Conservation (phyloP, 768 basidiomycete species). For the Leccinum barrowsii region DNA sequence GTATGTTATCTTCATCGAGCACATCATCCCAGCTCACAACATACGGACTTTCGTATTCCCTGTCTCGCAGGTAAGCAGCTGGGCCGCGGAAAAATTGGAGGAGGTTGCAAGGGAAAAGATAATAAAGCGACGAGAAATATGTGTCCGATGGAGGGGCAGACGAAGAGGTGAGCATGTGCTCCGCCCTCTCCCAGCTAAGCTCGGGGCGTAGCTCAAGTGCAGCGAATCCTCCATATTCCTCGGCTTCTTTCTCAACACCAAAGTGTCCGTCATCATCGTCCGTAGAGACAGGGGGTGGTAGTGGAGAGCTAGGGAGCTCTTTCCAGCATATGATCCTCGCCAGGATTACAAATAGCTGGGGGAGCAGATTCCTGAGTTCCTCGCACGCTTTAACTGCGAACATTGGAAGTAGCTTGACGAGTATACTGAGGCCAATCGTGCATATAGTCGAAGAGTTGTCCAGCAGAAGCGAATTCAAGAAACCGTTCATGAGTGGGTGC, state of each 20-base stretch:
- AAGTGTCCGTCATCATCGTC: conserved; percentile 28
- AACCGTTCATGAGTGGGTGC: conserved; percentile 60
- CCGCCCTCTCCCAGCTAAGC: conserved; percentile 66
- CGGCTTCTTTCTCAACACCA: conserved; percentile 5
- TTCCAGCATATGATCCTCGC: conserved; percentile 77
- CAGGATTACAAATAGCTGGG: conserved; percentile 62
- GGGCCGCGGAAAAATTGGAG: conserved; percentile 76
- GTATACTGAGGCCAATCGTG: conserved; percentile 56
- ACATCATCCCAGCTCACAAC: conserved; percentile 67
- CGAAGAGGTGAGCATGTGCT: conserved; percentile 54
- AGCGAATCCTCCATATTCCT: conserved; percentile 34
- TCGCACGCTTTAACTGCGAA: conserved; percentile 62
- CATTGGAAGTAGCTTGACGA: conserved; percentile 72
- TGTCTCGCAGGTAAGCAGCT: conserved; percentile 54
- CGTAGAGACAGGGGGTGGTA: conserved; percentile 31
- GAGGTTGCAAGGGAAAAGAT: conserved; percentile 87
- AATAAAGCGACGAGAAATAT: conserved; percentile 81
- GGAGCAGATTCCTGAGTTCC: conserved; percentile 56
- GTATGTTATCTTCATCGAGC: conserved; percentile 65
- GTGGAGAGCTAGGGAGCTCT: conserved; percentile 39
- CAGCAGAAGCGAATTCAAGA: conserved; percentile 66
- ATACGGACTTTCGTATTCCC: conserved; percentile 54
- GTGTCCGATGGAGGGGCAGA: conserved; percentile 56
- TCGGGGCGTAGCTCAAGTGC: conserved; percentile 48
- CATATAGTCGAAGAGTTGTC: conserved; percentile 75